These are phyloP conservation scores for Geosmithia morbida DNA, from an alignment of 2,329 filamentous ascomycete species.

Conservation along the genomic window DNA sequence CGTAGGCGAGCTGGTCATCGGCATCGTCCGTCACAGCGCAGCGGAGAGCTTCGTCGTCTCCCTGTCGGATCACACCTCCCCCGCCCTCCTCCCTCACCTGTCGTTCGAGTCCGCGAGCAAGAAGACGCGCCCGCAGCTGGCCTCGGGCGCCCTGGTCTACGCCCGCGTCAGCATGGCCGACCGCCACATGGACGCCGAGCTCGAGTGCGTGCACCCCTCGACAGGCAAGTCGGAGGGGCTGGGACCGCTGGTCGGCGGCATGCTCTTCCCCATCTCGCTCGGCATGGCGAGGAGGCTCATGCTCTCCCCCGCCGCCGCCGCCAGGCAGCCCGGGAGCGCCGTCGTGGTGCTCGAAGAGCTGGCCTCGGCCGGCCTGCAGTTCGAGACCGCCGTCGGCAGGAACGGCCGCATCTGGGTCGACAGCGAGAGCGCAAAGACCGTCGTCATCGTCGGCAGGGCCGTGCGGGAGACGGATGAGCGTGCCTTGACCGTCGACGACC, in stretches of 20 bases:
- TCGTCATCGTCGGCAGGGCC: slow-evolving; percentile 65
- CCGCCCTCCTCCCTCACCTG: slow-evolving; percentile 67
- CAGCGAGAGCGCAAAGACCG: slow-evolving; percentile 56
- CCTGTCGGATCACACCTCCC: slow-evolving; percentile 49
- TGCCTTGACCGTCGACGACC: slow-evolving; percentile 45
- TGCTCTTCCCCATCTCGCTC: slow-evolving; percentile 69
- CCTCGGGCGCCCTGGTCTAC: slow-evolving; percentile 68
- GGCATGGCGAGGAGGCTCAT: slow-evolving; percentile 73
- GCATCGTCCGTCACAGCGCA: slow-evolving; percentile 62
- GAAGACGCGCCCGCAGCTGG: slow-evolving; percentile 75
- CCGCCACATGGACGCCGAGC: slow-evolving; percentile 74
- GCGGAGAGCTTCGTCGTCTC: slow-evolving; percentile 69
- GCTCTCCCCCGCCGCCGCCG: slow-evolving; percentile 28
- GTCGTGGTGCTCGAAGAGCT: slow-evolving; percentile 69
- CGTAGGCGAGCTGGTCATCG: slow-evolving; percentile 76
- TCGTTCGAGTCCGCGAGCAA: slow-evolving; percentile 89
- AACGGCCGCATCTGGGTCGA: slow-evolving; percentile 92
- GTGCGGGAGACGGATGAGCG: slow-evolving; percentile 65
- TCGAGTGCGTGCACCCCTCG: slow-evolving; percentile 75
- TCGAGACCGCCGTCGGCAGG: slow-evolving; percentile 85
- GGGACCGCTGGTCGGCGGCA: slow-evolving; percentile 70
- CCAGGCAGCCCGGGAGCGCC: slow-evolving; percentile 30
- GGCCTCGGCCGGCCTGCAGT: slow-evolving; percentile 60
- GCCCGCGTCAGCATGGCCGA: slow-evolving; percentile 68
- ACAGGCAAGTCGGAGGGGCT: slow-evolving; percentile 84